phyloP scores from a whole-genome alignment of 805 yeast species.

The Saturnispora sekii region DNA sequence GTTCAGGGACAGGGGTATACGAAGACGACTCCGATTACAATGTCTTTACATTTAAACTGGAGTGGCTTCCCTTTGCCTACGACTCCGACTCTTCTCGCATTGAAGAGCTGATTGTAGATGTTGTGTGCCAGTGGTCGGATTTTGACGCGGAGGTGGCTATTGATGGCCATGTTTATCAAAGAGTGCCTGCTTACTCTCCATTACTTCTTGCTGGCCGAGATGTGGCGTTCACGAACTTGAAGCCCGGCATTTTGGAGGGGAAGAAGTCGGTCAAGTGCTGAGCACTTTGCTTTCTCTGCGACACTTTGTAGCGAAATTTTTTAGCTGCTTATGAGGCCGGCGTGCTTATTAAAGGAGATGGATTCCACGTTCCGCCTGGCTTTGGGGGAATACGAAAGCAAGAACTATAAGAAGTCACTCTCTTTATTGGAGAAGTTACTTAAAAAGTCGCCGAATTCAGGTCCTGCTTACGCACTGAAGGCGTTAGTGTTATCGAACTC shows the following conservation, averaged over 20 bases:
- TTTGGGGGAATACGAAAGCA: slow-evolving; percentile 68
- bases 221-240: slow-evolving; percentile 54
- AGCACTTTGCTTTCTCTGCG: too few species aligned
- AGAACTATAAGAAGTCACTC: slow-evolving; percentile 80
- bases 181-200: slow-evolving; percentile 66
- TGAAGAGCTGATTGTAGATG: slow-evolving; percentile 39
- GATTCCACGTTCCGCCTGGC: slow-evolving; percentile 55
- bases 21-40: slow-evolving; percentile 1
- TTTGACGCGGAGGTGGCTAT: slow-evolving; percentile 37
- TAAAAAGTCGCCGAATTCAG: slow-evolving; percentile 66
- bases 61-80: slow-evolving; percentile 64
- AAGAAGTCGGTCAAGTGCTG: too few species aligned
- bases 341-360: neutral
- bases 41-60: slow-evolving; percentile 50
- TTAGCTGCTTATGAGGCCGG: too few species aligned
- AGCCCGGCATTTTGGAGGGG: slow-evolving; percentile 60
- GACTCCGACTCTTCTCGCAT: slow-evolving; percentile 29
- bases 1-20: slow-evolving; percentile 14
- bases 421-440: slow-evolving; percentile 65
- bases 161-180: slow-evolving; percentile 27
- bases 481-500: slow-evolving; percentile 43
- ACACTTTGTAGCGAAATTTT: too few species aligned
- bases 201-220: slow-evolving; percentile 57
- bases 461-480: slow-evolving; percentile 77
- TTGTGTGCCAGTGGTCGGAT: slow-evolving; percentile 76